A percentile compares a stretch with the other conserved stretches of the same genome.
phyloP scores from a whole-genome alignment of 305 asterid genomes.

The Lippia alba region DNA sequence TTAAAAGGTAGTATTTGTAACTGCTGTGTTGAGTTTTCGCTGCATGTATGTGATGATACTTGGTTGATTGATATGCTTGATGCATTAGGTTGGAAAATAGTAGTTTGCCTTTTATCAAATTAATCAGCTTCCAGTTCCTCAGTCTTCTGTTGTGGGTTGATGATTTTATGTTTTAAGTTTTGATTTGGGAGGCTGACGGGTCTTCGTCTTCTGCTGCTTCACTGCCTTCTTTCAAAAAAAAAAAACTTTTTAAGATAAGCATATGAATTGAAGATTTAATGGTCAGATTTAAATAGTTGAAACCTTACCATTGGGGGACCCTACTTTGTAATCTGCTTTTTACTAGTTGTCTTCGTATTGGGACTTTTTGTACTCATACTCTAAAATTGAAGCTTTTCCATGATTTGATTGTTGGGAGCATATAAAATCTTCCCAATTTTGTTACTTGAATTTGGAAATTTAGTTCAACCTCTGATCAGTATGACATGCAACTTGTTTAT shows the following conservation, averaged over 20 bases:
- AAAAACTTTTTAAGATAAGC: not conserved
- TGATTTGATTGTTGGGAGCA: slow-evolving; percentile 16
- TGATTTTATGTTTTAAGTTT: slow-evolving; percentile 22
- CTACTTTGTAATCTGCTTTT: not conserved
- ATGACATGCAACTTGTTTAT: not conserved
- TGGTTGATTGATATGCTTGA: slow-evolving; percentile 4
- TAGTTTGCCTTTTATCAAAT: slow-evolving; percentile 9
- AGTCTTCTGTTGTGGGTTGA: slow-evolving; percentile 16
- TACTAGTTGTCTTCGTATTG: not conserved
- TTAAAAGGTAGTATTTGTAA: not conserved
- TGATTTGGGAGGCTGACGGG: slow-evolving; percentile 22
- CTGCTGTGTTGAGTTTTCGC: slow-evolving; percentile 13
- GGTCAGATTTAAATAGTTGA: not conserved
- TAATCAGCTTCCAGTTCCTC: not conserved
- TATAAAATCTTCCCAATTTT: not conserved
- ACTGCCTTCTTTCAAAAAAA: not conserved
- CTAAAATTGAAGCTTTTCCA: not conserved
- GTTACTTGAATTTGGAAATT: slow-evolving; percentile 2
- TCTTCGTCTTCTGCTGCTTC: slow-evolving; percentile 17
- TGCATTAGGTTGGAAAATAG: slow-evolving; percentile 11
- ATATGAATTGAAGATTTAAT: not conserved
- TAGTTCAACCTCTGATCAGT: not conserved
- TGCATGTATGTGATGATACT: slow-evolving; percentile 19
- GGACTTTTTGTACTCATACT: not conserved
- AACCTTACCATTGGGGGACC: not conserved